Evolutionary conservation across 2,329 filamentous ascomycete genomes (phyloP), one percentile per base, ranked within the genome.

Genomic region (Phaeosphaeria sp.): DNA sequence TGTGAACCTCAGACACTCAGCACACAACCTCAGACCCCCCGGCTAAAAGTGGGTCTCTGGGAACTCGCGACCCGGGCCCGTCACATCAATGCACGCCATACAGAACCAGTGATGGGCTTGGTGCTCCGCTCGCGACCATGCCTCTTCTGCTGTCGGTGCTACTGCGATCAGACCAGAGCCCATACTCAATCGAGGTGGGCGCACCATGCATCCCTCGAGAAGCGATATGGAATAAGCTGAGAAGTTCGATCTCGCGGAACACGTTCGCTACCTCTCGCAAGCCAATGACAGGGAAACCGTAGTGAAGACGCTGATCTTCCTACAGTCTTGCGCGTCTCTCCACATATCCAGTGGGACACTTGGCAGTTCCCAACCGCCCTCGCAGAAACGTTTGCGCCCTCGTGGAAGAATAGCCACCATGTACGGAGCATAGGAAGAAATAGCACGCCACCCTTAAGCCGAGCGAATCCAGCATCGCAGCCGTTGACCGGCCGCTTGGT

Each of bases 1-100:
- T 64, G 47, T 54, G 45, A 56, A 59, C 51, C 65, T 68, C 64
- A 65, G 58, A 70, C 67, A 64, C 59, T 52, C 48, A 56, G 52
- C 53, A 54, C 53, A 53, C 58, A 52, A 47, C 49, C 51, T 55
- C 55, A 46, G 20, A 54, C 44, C 52, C 57, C 52, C n/a, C n/a
- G 49, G 59, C 55, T 63, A 64, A 63, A 58, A 51, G 33, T 50
- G 50, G 52, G 53, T 44, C 44, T 6, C 45, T 40, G 44, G 44
- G 17, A 42, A 30, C 43, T 46, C 43, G 39, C 45, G 42, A 22
- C 51, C 59, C 54, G 57, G 57, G 44, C 43, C 49, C 49, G 56
- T 56, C 53, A 59, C 57, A 50, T 36, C 56, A 36, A 65, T 63
- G 61, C 63, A 51, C 30, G 50, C 21, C 49, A 18, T 48, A 43